Evolutionary conservation across 2,329 filamentous ascomycete genomes (phyloP), one percentile per base, ranked within the genome.

Genomic region (Simplicillium aogashimaense): DNA sequence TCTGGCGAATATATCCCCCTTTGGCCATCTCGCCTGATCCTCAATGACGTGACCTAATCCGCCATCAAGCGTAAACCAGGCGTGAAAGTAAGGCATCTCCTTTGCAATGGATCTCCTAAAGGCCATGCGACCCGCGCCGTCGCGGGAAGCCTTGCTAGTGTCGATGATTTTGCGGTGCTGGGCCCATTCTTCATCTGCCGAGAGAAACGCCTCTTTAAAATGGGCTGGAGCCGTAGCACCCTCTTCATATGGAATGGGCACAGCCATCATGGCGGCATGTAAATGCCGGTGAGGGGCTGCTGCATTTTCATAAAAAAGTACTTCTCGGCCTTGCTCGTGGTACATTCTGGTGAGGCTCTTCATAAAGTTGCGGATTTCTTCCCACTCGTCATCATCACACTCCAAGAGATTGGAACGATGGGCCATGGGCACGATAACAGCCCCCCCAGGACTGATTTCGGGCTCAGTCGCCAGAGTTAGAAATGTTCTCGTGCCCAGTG

Each of bases 381-480:
- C 92, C 94, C 94, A 98, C 59, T 98, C 92, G 56, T 98, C 92
- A 55, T 98, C 90, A 60, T 97, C 90, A 60, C 92, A 98, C 60
- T 95, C 90, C n/a, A 98, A 69, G 0, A 98, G 76, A 58, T 97
- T 98, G 17, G 72, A 79, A 39, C 82, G 81, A 58, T 98, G 92
- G 50, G 88, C 78, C 16, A 92, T 78, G 6, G 92, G 92, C 3
- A 89, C 87, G 45, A 98, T 92, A 42, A 92, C 81, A 7, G 89
- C 86, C 37, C 88, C 83, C 35, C 86, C 86, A 37, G 85, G 74
- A 49, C 77, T 84, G 34, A 98, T 67, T 55, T 97, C 90, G 0
- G 92, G 94, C 50, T 90, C 82, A 0, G 92, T 94, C 9, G 89
- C 81, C 2, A 98, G 72, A 0, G 92, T 95, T 35, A 98, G 70